These are phyloP conservation scores for Gossypium australe DNA, from an alignment of 345 rosid species.

Conservation along the genomic window DNA sequence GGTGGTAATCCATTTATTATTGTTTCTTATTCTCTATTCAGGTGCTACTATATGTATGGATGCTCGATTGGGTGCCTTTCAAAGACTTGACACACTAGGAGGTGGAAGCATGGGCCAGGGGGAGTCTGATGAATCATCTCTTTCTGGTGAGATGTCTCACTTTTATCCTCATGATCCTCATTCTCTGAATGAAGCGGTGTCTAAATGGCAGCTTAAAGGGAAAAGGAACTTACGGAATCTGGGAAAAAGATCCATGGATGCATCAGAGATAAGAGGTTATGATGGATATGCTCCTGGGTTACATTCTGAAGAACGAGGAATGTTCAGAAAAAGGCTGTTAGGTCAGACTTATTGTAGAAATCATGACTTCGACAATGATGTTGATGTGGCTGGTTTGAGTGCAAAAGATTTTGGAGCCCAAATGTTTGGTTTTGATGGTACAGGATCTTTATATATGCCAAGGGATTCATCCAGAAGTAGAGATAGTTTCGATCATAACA, in stretches of 20 bases:
- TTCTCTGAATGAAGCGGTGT: conserved; percentile 52
- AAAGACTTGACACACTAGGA: conserved; percentile 37
- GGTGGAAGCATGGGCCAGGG: conserved; percentile 70
- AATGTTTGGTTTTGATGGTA: conserved; percentile 33
- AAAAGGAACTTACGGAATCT: conserved; percentile 77
- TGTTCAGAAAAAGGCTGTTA: conserved; percentile 37
- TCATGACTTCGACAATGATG: conserved; percentile 32
- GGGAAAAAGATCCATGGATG: conserved; percentile 38
- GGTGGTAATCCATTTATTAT: background rate
- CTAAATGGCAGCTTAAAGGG: conserved; percentile 79
- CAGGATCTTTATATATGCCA: conserved; percentile 35
- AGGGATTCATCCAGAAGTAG: conserved; percentile 36
- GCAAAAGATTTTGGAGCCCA: conserved; percentile 36
- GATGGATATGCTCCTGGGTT: conserved; percentile 34
- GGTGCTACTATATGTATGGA: conserved; percentile 31
- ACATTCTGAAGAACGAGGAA: conserved; percentile 37
- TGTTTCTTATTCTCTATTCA: conserved; percentile 7
- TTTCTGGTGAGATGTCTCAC: conserved; percentile 58
- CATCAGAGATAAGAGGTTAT: conserved; percentile 22
- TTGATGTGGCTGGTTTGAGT: conserved; percentile 42
- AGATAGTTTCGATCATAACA: conserved; percentile 31
- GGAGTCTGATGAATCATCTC: conserved; percentile 63
- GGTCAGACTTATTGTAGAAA: conserved; percentile 34
- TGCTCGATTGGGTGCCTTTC: conserved; percentile 26
- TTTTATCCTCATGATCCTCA: conserved; percentile 43